Conservation (phyloP, 768 basidiomycete genomes). For the Mycena floridula region DNA sequence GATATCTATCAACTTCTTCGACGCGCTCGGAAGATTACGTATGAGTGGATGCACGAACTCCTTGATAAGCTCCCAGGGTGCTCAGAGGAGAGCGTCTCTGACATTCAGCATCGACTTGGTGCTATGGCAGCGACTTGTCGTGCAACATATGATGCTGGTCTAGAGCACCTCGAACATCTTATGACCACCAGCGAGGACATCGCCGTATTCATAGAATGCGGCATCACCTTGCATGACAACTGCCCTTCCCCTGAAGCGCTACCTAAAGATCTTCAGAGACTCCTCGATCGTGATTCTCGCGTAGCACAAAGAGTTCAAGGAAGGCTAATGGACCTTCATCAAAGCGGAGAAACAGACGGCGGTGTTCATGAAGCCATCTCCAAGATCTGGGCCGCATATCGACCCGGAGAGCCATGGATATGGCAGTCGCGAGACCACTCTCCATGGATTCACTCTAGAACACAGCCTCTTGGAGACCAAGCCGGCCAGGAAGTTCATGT, state of each 20-base stretch:
- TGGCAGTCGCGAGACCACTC: constrained; percentile 10
- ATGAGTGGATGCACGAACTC: constrained; percentile 21
- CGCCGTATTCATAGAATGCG: constrained; percentile 23
- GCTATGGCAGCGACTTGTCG: constrained; percentile 35
- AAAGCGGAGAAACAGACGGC: background rate
- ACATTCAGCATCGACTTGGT: constrained; percentile 20
- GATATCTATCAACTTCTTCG: constrained; percentile 21
- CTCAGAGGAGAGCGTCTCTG: constrained; percentile 8
- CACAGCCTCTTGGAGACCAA: constrained; percentile 9
- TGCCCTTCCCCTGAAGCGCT: background rate
- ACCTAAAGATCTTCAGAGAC: background rate
- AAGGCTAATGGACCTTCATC: background rate
- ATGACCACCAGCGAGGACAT: constrained; percentile 14
- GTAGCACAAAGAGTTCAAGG: constrained; percentile 19
- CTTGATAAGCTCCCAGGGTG: background rate
- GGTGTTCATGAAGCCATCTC: constrained; percentile 1
- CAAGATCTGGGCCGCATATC: constrained; percentile 13
- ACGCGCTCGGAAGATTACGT: constrained; percentile 21
- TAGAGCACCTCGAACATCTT: constrained; percentile 1
- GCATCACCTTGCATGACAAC: constrained; percentile 25
- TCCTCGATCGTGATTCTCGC: constrained; percentile 19
- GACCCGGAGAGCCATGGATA: constrained; percentile 16
- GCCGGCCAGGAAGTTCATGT: constrained; percentile 27
- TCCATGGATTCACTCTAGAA: constrained; percentile 22
- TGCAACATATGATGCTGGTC: constrained; percentile 30